Conservation (phyloP, 1,284 basidiomycete genomes). For the Heterobasidion annosum region DNA sequence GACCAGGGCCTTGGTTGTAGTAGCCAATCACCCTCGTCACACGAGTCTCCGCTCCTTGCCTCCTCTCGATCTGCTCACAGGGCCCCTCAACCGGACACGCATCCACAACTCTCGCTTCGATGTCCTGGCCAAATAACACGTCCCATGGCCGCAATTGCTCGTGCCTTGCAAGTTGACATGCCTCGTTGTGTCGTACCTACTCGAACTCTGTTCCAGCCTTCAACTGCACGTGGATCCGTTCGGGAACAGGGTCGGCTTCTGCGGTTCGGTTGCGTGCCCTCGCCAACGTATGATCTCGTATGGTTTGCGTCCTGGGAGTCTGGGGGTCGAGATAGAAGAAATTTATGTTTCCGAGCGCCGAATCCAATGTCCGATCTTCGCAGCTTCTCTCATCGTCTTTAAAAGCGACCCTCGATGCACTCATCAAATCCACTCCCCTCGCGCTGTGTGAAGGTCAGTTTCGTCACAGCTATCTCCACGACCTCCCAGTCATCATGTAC, state of each 20-base stretch:
- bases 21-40: background rate
- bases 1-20: background rate
- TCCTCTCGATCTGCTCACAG: too few relatives aligned
- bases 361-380: background rate
- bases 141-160: too few relatives aligned
- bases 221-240: background rate
- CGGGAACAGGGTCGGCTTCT: background rate
- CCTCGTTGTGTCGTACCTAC: too few relatives aligned
- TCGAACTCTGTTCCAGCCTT: background rate
- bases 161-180: too few relatives aligned
- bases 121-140: too few relatives aligned
- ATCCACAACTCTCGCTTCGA: too few relatives aligned
- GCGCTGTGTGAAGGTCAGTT: background rate
- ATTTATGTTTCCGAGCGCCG: background rate
- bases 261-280: background rate
- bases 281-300: background rate
- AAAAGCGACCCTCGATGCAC: background rate
- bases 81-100: too few relatives aligned
- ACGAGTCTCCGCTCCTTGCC: background rate
- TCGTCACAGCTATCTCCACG: background rate
- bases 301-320: background rate
- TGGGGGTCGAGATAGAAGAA: background rate
- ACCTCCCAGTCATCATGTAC: background rate
- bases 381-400: background rate
- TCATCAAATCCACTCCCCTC: background rate